A percentile compares a stretch with the other conserved stretches of the same genome.
Conservation (phyloP, 768 basidiomycete species). For the Lentinula sp. region DNA sequence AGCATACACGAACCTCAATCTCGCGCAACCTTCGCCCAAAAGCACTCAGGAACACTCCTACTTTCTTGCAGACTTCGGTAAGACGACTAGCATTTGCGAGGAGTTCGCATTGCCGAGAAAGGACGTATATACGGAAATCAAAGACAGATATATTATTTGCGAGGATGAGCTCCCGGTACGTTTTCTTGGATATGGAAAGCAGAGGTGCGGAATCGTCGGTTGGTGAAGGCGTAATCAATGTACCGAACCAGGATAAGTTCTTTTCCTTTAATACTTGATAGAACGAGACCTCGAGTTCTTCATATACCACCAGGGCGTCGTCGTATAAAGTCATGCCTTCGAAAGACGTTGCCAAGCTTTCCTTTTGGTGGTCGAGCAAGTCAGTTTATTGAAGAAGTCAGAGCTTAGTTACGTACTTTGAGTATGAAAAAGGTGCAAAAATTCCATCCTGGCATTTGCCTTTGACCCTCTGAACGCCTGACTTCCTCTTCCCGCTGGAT, state of each 20-base stretch:
- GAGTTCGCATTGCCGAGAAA: conserved; percentile 78
- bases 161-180: conserved; percentile 85
- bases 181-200: conserved; percentile 73
- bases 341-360: conserved; percentile 88
- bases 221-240: conserved; percentile 61
- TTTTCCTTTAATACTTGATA: conserved; percentile 66
- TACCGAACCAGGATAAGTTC: conserved; percentile 90
- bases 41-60: conserved; percentile 65
- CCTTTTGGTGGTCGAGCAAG: conserved; percentile 40
- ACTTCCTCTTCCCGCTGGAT: conserved; percentile 85
- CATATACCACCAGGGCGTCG: conserved; percentile 84
- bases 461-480: conserved; percentile 80
- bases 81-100: conserved; percentile 64
- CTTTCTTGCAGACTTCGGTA: conserved; percentile 66
- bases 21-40: conserved; percentile 75
- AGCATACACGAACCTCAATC: conserved; percentile 49
- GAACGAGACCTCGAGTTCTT: conserved; percentile 87
- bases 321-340: conserved; percentile 87
- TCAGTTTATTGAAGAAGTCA: conserved; percentile 6
- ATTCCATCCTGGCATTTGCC: conserved; percentile 96
- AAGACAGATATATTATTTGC: conserved; percentile 89
- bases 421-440: conserved; percentile 96
- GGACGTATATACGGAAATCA: conserved; percentile 88
- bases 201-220: conserved; percentile 80
- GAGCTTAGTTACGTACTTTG: conserved; percentile 52